Evolutionary conservation across 768 basidiomycete genomes (phyloP).

Genomic region (Saitozyma sp.): DNA sequence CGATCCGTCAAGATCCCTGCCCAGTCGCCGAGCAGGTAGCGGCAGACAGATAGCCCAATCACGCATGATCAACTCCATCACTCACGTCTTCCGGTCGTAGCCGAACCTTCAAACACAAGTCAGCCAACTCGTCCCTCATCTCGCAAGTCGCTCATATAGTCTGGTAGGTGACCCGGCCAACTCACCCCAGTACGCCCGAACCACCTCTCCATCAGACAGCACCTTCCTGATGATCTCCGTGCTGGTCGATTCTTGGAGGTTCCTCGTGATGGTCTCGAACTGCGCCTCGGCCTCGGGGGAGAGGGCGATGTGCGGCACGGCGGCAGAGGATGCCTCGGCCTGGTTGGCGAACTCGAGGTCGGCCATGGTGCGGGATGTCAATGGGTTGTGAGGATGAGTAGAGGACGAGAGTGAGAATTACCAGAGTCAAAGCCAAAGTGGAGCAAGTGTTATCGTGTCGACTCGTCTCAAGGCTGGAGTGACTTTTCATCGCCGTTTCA

Average conservation of each 20-base stretch:
- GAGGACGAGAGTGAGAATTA: not conserved
- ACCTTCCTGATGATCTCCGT: slow-evolving; percentile 79
- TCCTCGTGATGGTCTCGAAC: slow-evolving; percentile 79
- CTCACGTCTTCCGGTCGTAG: slow-evolving; percentile 91
- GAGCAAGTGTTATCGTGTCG: no score
- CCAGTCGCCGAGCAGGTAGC: not conserved
- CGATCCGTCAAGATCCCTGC: not conserved
- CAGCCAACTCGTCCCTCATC: slow-evolving; percentile 1
- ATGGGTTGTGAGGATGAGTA: not conserved
- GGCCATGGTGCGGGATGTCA: slow-evolving; percentile 15
- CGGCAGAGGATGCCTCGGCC: slow-evolving; percentile 3
- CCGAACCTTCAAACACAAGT: slow-evolving; percentile 67
- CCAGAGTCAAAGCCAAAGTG: no score
- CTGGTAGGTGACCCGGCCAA: slow-evolving; percentile 18
- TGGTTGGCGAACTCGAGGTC: slow-evolving; percentile 29
- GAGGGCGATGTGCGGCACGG: slow-evolving; percentile 31
- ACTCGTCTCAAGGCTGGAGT: no score
- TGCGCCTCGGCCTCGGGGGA: slow-evolving; percentile 47
- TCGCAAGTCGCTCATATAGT: slow-evolving; percentile 8
- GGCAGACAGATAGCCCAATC: not conserved
- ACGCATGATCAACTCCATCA: slow-evolving; percentile 10
- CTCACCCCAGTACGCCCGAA: slow-evolving; percentile 91
- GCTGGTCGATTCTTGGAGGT: slow-evolving; percentile 83
- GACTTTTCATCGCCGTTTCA: no score
- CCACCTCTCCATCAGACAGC: slow-evolving; percentile 70